phyloP scores from a whole-genome alignment of 371 early-diverging fungal species.

The Mortierella sp. region DNA sequence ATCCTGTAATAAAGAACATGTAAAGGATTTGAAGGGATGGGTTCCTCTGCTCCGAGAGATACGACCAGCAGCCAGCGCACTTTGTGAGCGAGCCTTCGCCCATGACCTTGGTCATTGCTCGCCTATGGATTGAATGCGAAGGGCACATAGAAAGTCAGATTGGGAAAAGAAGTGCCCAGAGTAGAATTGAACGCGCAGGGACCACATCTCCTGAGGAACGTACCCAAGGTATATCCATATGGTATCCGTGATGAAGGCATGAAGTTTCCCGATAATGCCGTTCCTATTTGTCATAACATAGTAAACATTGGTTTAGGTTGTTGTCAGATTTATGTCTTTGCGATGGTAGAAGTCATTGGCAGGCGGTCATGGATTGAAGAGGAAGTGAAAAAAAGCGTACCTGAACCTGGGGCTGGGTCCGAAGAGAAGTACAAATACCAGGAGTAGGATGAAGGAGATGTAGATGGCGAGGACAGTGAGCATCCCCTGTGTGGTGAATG shows the following conservation, averaged over 20 bases:
- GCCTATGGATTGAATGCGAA: conserved; percentile 17
- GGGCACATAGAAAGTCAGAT: background rate
- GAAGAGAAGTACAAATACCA: conserved; percentile 64
- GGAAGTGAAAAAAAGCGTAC: conserved; percentile 12
- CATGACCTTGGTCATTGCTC: conserved; percentile 31
- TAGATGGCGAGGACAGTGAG: conserved; percentile 50
- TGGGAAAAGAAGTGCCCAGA: background rate
- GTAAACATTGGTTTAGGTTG: background rate
- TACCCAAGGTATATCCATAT: conserved; percentile 50
- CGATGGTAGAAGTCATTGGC: background rate
- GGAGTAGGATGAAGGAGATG: conserved; percentile 51
- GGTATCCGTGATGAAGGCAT: conserved; percentile 59
- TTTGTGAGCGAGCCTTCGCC: conserved; percentile 33
- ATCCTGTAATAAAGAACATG: conserved; percentile 48
- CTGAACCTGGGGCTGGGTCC: conserved; percentile 65
- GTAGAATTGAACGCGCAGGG: background rate
- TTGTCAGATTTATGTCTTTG: background rate
- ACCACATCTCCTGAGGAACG: background rate
- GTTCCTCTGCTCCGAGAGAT: conserved; percentile 49
- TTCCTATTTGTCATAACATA: conserved; percentile 25
- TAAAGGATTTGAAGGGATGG: conserved; percentile 53
- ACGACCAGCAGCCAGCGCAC: conserved; percentile 43
- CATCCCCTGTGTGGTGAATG: conserved; percentile 23
- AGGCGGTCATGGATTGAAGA: no score
- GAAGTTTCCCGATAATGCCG: conserved; percentile 54